Evolutionary conservation across 148 eudicot species (phyloP), one percentile per base, ranked within the genome.

Genomic region (Agrostemma githago): DNA sequence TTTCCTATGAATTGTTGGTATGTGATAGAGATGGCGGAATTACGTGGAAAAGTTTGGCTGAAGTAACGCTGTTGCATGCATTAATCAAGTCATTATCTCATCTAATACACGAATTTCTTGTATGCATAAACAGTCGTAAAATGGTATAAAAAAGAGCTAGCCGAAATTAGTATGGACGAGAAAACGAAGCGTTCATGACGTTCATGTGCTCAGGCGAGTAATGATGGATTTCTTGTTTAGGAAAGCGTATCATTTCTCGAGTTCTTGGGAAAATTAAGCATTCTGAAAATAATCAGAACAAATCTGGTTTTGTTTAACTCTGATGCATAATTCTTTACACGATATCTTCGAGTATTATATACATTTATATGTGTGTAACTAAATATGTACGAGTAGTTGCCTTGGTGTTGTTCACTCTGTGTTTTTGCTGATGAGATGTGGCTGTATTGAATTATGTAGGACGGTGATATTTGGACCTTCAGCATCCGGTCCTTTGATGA

Each of bases 391-490:
- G n/a, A n/a, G n/a, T 44, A 56, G 34, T 58, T 74, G 39, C 59
- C 56, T 16, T 44, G 46, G 20, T 53, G 46, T 72, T 39, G 72
- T 54, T 43, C 57, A 51, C 57, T 56, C 44, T 69, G 19, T 57
- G 44, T 37, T 66, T 68, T 20, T 65, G 7, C 68, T 72, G 8
- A 58, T 20, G 61, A 72, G 59, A 58, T 71, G 54, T 60, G 43
- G 19, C 43, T 71, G 5, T 58, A 8, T 66, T 76, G 70, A 40
- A 42, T 4, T 76, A 38, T 68, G 41, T 77, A 92, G 97, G 90
- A 89, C 75, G 97, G 88, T 54, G 84, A 89, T 62, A 75, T 89
- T 20, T 92, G 97, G 97, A 76, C 81, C 48, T 92, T 92, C 74
- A 92, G 90, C 48, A 82, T 87, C 59, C 84, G 88, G 58, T 82